A percentile compares a stretch with the other conserved stretches of the same genome.
Evolutionary conservation across 371 early-diverging fungal genomes (phyloP).

Genomic region (Cladochytrium tenue): DNA sequence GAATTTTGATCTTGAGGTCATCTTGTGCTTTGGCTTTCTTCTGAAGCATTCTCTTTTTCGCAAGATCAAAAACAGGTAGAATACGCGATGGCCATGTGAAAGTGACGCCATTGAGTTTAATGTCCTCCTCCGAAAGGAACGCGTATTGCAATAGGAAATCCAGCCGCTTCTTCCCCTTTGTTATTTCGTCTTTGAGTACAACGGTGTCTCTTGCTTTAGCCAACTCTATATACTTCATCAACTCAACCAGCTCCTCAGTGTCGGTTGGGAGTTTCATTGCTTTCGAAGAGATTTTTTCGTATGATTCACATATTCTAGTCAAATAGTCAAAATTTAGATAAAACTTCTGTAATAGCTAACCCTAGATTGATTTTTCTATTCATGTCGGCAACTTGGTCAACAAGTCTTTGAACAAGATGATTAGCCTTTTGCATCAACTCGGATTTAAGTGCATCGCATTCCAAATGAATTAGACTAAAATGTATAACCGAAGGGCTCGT

Average conservation of each 20-base stretch:
- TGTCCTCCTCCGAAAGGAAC: constrained; percentile 57
- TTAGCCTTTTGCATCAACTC: constrained; percentile 54
- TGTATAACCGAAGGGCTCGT: constrained; percentile 45
- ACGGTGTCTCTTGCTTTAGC: constrained; percentile 47
- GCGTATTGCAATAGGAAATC: constrained; percentile 58
- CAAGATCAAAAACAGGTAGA: constrained; percentile 54
- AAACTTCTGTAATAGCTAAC: constrained; percentile 19
- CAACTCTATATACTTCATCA: constrained; percentile 56
- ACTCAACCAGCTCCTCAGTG: constrained; percentile 57
- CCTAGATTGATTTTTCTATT: constrained; percentile 49
- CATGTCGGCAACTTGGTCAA: constrained; percentile 59
- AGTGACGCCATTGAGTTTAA: constrained; percentile 56
- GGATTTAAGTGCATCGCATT: constrained; percentile 51
- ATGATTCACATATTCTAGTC: constrained; percentile 52
- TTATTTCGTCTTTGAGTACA: constrained; percentile 50
- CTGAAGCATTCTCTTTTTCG: constrained; percentile 51
- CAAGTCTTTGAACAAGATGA: constrained; percentile 50
- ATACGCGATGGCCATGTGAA: constrained; percentile 60
- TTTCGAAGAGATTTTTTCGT: constrained; percentile 54
- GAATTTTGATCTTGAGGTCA: constrained; percentile 51
- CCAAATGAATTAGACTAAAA: constrained; percentile 52
- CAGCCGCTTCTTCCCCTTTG: constrained; percentile 49
- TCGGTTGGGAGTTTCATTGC: constrained; percentile 57
- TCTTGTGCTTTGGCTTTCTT: constrained; percentile 58
- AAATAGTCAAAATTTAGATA: background rate